phyloP scores from a whole-genome alignment of 2,329 filamentous ascomycete genomes.

The Diaporthe citriasiana region DNA sequence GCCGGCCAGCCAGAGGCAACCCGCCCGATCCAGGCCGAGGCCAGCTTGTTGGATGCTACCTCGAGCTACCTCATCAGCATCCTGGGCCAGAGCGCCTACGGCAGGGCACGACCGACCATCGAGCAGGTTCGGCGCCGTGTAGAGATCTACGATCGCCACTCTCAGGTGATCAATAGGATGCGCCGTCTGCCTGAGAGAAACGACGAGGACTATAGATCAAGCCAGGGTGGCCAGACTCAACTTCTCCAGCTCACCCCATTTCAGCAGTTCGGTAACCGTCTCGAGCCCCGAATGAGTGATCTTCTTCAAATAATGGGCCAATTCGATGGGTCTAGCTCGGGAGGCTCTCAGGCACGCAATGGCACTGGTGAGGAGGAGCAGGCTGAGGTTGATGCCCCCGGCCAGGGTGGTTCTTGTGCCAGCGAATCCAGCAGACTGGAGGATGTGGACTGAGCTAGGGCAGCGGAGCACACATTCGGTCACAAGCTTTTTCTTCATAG shows the following conservation, averaged over 20 bases:
- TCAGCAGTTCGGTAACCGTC: too few relatives aligned
- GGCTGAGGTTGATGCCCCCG: neutral
- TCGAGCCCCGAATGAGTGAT: too few relatives aligned
- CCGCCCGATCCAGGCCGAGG: neutral
- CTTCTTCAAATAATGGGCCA: neutral
- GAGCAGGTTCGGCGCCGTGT: neutral
- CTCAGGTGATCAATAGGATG: neutral
- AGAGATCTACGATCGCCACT: neutral
- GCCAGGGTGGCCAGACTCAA: neutral
- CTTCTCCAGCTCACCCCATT: too few relatives aligned
- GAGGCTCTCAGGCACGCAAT: too few relatives aligned
- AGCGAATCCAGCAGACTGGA: too few relatives aligned
- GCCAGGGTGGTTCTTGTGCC: neutral
- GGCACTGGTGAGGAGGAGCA: neutral
- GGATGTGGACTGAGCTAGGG: neutral
- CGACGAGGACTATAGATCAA: neutral
- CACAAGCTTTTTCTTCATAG: too few relatives aligned
- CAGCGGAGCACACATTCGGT: neutral
- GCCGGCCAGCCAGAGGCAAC: neutral
- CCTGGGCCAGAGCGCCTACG: neutral
- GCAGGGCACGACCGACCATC: neutral
- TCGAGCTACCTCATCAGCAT: neutral
- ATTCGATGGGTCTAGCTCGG: neutral
- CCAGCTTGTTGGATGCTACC: neutral
- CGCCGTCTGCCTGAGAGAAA: neutral